Base-by-base conservation (phyloP, 2,329 filamentous ascomycete genomes). In the Fusarium camptoceras region DNA sequence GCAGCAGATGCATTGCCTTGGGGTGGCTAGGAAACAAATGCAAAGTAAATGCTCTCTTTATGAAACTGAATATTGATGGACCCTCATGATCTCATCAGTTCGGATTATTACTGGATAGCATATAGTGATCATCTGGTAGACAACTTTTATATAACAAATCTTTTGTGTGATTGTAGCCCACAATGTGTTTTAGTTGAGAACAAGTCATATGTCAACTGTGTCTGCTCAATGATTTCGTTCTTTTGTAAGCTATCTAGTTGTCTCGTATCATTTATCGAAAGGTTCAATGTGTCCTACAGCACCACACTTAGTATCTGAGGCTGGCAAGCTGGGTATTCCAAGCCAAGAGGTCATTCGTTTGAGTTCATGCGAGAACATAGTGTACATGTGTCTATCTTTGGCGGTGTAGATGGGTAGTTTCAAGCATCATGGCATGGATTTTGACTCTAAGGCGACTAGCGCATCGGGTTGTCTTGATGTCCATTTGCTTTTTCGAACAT, bases 361-460 rank as follows among this genome's bases (percentile, higher is more conserved):
- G 61, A 59, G 34, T 43, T 56, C 16, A 55, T 56, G 66, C 46
- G 53, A 39, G 43, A 61, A 39, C 31, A 53, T 6, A 42, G 27
- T 64, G 31, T 37, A 41, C 31, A 51, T 39, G 25, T 44, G 56
- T 30, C 43, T 57, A 64, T 68, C 67, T 71, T 65, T 71, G 68
- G 68, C 68, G 68, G 68, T 70, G 67, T 71, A 65, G 67, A 68
- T 57, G 68, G n/a, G 15, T 15, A 51, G 31, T 51, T 48, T 48
- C 55, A 64, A 71, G 55, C 55, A 64, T 49, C 47, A 60, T 55
- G 42, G 46, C 46, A 62, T 37, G 34, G 34, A 37, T 42, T 46
- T 47, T 62, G 39, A 30, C 27, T 53, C 34, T 63, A 43, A 49
- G 51, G 48, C 22, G 56, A 39, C 58, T 56, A 58, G 58, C 39